A percentile compares a stretch with the other conserved stretches of the same genome.
These are phyloP conservation scores for Trichoderma afroharzianum DNA, from an alignment of 2,329 filamentous ascomycete genomes.

Conservation along the genomic window DNA sequence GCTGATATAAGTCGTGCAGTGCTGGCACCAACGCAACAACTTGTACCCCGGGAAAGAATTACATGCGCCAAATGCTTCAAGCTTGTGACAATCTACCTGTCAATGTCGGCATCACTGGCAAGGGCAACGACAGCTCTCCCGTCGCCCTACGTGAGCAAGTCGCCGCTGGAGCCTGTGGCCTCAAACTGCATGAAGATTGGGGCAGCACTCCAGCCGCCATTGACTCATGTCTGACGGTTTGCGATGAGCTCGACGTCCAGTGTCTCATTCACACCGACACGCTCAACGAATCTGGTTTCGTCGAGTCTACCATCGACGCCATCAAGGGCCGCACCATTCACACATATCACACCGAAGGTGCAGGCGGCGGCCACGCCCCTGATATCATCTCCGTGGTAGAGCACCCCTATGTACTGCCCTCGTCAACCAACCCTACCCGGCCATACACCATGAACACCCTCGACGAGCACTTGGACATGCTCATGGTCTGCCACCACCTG, in stretches of 20 bases:
- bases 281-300: conserved; percentile 94
- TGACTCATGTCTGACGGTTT: conserved; percentile 78
- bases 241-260: conserved; percentile 88
- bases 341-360: conserved; percentile 95
- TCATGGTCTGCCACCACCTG: conserved; percentile 96
- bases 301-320: conserved; percentile 82
- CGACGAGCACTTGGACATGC: conserved; percentile 95
- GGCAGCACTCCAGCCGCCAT: conserved; percentile 88
- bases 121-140: conserved; percentile 80
- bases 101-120: conserved; percentile 88
- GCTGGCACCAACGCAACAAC: conserved; percentile 90
- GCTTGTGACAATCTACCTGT: conserved; percentile 77
- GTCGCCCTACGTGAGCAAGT: conserved; percentile 74
- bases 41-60: conserved; percentile 80
- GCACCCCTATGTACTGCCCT: conserved; percentile 81
- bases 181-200: conserved; percentile 97
- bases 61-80: conserved; percentile 86
- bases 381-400: conserved; percentile 95
- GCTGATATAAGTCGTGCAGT: conserved; percentile 38
- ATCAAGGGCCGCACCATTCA: conserved; percentile 88
- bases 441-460: conserved; percentile 90
- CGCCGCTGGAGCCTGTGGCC: conserved; percentile 77
- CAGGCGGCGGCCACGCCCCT: conserved; percentile 89
- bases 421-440: conserved; percentile 86
- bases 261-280: conserved; percentile 95